Conservation (phyloP, 2,329 filamentous ascomycete species). For the Fusarium illudens region DNA sequence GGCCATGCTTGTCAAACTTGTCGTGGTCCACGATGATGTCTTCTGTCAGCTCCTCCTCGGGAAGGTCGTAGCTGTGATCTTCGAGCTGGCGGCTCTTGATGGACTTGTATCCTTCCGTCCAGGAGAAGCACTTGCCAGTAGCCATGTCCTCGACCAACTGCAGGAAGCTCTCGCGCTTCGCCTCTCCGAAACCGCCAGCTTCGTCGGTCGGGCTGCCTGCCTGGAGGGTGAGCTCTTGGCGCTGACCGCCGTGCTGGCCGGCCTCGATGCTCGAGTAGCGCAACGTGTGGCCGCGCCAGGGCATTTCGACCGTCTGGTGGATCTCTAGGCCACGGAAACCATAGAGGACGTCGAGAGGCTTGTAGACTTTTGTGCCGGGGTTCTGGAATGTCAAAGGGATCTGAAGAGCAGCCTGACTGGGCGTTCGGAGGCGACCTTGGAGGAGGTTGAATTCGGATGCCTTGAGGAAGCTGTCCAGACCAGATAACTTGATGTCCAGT, state of each 20-base stretch:
- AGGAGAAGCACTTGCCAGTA: constrained; percentile 46
- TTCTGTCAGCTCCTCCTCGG: constrained; percentile 37
- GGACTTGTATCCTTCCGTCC: constrained; percentile 45
- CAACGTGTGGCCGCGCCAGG: constrained; percentile 56
- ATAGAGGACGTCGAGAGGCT: constrained; percentile 42
- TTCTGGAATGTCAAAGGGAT: constrained; percentile 17
- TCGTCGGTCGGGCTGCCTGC: constrained; percentile 1
- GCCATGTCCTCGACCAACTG: constrained; percentile 44
- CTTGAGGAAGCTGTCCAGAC: constrained; percentile 54
- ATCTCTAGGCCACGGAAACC: constrained; percentile 63
- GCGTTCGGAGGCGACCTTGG: constrained; percentile 53
- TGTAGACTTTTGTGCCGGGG: background rate
- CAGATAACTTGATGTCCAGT: constrained; percentile 49
- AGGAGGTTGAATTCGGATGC: constrained; percentile 56
- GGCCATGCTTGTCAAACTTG: constrained; percentile 21
- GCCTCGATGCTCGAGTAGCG: constrained; percentile 62
- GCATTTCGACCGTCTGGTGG: constrained; percentile 54
- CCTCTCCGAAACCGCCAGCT: background rate
- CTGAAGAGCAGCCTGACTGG: constrained; percentile 37
- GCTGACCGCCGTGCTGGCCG: constrained; percentile 59
- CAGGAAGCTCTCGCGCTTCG: constrained; percentile 36
- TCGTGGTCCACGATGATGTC: constrained; percentile 34
- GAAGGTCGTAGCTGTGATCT: constrained; percentile 40
- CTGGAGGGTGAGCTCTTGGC: constrained; percentile 59
- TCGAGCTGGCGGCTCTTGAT: constrained; percentile 41